Conservation (phyloP, 129 eudicot species). For the Flaveria ramosissima region DNA sequence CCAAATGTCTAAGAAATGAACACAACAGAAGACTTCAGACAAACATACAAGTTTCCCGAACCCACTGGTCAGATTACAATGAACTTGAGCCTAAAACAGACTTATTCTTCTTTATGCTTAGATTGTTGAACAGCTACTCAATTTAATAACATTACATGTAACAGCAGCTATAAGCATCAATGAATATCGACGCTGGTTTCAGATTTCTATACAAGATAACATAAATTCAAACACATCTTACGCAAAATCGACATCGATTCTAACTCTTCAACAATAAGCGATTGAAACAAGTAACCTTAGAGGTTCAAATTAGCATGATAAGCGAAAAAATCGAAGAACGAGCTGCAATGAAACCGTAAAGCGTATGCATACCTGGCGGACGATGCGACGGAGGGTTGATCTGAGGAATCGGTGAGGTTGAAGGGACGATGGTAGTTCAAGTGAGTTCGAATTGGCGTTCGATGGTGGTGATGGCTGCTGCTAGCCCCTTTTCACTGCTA, state of each 20-base stretch:
- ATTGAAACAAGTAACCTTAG: constrained; percentile 3
- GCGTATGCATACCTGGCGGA: constrained; percentile 20
- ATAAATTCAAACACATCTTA: neutral
- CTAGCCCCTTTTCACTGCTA: too few species aligned
- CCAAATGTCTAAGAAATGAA: constrained; percentile 3
- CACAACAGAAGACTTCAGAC: neutral
- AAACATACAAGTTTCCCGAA: neutral
- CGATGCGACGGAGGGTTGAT: constrained; percentile 18
- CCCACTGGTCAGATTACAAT: neutral
- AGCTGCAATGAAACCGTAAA: constrained; percentile 11
- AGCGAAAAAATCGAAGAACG: constrained; percentile 2
- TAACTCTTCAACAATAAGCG: neutral
- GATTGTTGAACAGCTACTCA: neutral
- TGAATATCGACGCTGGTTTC: neutral
- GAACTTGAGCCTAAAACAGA: neutral
- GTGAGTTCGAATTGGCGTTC: constrained; percentile 23
- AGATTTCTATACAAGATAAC: neutral
- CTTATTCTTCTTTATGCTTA: neutral
- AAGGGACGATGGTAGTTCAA: constrained; percentile 11
- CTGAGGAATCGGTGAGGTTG: constrained; percentile 3
- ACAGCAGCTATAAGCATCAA: neutral
- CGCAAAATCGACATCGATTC: constrained; percentile 8
- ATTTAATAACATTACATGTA: neutral
- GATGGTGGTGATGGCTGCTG: constrained; percentile 24
- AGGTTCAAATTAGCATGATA: constrained; percentile 11